Evolutionary conservation across 441 rosid species (phyloP), one percentile per base, ranked within the genome.

Genomic region (Metrosideros polymorpha): DNA sequence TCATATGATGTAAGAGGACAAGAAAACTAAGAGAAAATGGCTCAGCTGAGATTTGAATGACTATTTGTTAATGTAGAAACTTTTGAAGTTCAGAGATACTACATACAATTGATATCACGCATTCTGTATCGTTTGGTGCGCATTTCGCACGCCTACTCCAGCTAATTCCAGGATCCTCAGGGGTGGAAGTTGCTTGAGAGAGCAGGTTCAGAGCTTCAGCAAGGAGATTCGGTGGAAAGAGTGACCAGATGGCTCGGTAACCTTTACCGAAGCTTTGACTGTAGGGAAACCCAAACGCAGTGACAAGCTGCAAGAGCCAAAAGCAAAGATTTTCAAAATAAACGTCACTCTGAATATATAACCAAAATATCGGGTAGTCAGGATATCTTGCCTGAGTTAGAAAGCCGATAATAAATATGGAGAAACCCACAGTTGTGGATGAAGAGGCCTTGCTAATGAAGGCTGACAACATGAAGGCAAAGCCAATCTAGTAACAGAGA

Each of bases 161-260:
- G 90, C 93, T 95, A 63, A 97, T 89, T 85, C 99, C 99, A 55
- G 87, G 85, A 89, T 90, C 93, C 88, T 86, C 91, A 12, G 96
- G 93, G 84, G 92, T 89, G 88, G 89, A 54, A 59, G 94, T 93
- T 39, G 96, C 99, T 12, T 55, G 83, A 63, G 93, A 86, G 77
- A 97, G 98, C 47, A 91, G 85, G 39, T 77, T 50, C 49, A 96
- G 87, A 55, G 94, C 93, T 55, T 89, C 79, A 17, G 97, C 94
- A 51, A 95, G 95, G 88, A 96, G 96, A 94, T 95, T 96, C 3
- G 99, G 99, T 12, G 98, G 97, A 91, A 94, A 98, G 42, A 98
- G 63, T 29, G 99, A 96, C 99, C 99, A 98, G 90, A 95, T 25
- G 87, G 35, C 53, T 82, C 90, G 90, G n/a, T 86, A 27, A 53